Conservation (phyloP, 164 flowering plant species). For the Warburgia ugandensis region DNA sequence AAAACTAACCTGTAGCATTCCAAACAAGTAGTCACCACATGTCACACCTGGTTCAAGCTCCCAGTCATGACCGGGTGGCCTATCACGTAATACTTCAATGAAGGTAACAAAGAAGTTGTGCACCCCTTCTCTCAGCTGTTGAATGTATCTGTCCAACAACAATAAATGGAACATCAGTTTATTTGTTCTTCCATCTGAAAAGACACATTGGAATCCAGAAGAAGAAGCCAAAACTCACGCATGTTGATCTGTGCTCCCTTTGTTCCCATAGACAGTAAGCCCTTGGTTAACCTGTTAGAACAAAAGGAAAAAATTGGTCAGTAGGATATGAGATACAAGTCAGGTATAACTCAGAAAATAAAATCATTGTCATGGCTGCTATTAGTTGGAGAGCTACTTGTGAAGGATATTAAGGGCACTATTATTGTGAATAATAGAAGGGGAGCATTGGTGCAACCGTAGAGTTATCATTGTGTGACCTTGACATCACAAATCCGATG, state of each 20-base stretch:
- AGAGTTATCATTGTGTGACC: too few relatives aligned
- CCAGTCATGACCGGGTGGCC: conserved; percentile 99
- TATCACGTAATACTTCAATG: conserved; percentile 93
- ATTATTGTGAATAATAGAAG: too few relatives aligned
- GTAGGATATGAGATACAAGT: too few relatives aligned
- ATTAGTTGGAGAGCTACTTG: too few relatives aligned
- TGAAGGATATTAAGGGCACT: too few relatives aligned
- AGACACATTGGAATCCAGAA: too few relatives aligned
- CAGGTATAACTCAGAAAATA: too few relatives aligned
- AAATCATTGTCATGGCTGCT: too few relatives aligned
- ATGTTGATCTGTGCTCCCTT: conserved; percentile 99
- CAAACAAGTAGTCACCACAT: conserved; percentile 96
- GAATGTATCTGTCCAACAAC: conserved; percentile 71
- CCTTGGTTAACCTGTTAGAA: conserved; percentile 82
- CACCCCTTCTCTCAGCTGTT: conserved; percentile 96
- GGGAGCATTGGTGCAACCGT: too few relatives aligned
- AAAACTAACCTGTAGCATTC: conserved; percentile 77
- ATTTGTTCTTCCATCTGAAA: too few relatives aligned
- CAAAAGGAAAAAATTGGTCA: neutral
- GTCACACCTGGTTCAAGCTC: conserved; percentile 99
- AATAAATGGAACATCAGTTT: neutral
- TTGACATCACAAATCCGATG: too few relatives aligned
- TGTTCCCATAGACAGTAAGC: conserved; percentile 87
- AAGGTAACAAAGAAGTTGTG: conserved; percentile 95
- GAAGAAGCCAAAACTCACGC: conserved; percentile 8